Conservation (phyloP, 306 rosid species). For the Medicago ruthenica region DNA sequence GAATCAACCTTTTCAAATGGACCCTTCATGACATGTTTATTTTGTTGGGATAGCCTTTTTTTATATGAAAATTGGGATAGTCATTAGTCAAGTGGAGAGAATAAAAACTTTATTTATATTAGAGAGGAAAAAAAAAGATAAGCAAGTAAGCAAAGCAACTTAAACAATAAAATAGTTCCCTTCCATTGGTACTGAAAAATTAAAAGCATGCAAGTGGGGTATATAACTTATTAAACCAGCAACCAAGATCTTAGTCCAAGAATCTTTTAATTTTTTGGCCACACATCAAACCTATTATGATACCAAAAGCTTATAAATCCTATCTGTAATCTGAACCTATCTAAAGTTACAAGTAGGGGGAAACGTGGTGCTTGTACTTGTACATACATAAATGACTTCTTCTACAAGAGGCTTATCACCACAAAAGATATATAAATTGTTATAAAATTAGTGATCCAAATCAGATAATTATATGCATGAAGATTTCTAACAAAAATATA, state of each 20-base stretch:
- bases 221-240: conserved; percentile 36
- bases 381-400: not conserved
- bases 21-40: not conserved
- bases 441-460: not conserved
- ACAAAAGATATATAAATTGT: not conserved
- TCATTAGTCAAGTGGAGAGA: not conserved
- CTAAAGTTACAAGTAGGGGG: not conserved
- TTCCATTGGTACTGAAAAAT: not conserved
- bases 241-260: not conserved
- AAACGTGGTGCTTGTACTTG: not conserved
- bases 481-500: not conserved
- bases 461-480: not conserved
- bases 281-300: conserved; percentile 2
- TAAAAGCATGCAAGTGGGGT: conserved; percentile 39
- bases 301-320: conserved; percentile 2
- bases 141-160: not conserved
- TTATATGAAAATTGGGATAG: not conserved
- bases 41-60: not conserved
- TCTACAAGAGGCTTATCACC: not conserved
- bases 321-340: conserved; percentile 7
- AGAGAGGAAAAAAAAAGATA: not conserved
- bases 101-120: conserved; percentile 25
- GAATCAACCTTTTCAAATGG: not conserved
- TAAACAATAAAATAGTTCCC: conserved; percentile 7
- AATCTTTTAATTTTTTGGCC: conserved; percentile 3